phyloP scores from a whole-genome alignment of 2,329 filamentous ascomycete species.

The Aureobasidium melanogenum region DNA sequence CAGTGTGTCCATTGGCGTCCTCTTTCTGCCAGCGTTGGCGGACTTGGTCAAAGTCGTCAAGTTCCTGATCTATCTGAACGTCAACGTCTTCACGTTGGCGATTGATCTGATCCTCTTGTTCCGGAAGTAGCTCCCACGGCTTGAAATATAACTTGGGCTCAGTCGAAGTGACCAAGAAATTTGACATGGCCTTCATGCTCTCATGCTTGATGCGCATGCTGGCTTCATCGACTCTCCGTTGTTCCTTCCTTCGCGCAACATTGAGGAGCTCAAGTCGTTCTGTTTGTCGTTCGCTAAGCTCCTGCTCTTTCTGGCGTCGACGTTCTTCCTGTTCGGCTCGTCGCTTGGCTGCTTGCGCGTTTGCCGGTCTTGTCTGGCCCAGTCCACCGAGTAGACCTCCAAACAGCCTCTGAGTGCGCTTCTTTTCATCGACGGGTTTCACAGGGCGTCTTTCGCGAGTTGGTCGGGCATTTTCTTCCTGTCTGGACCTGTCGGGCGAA shows the following conservation, averaged over 20 bases:
- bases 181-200: conserved; percentile 62
- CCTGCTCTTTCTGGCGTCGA: not conserved
- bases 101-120: conserved; percentile 63
- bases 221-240: conserved; percentile 62
- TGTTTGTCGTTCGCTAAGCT: conserved; percentile 10
- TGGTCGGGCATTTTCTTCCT: not conserved
- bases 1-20: conserved; percentile 22
- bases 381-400: conserved; percentile 54
- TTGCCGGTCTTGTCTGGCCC: not conserved
- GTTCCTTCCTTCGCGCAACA: conserved; percentile 52
- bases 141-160: conserved; percentile 76
- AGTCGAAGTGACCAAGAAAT: conserved; percentile 62
- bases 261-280: conserved; percentile 14
- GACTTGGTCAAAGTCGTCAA: conserved; percentile 50
- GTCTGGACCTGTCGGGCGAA: not conserved
- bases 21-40: conserved; percentile 28
- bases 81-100: conserved; percentile 61
- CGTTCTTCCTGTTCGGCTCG: conserved; percentile 9
- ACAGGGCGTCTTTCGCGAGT: not conserved
- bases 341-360: conserved; percentile 5
- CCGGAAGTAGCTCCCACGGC: conserved; percentile 64
- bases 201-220: conserved; percentile 63
- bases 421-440: conserved; percentile 58
- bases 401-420: conserved; percentile 76
- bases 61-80: conserved; percentile 54